A percentile compares a stretch with the other conserved stretches of the same genome.
phyloP scores from a whole-genome alignment of 495 filamentous ascomycete species.

The Hyaloscypha bicolor region DNA sequence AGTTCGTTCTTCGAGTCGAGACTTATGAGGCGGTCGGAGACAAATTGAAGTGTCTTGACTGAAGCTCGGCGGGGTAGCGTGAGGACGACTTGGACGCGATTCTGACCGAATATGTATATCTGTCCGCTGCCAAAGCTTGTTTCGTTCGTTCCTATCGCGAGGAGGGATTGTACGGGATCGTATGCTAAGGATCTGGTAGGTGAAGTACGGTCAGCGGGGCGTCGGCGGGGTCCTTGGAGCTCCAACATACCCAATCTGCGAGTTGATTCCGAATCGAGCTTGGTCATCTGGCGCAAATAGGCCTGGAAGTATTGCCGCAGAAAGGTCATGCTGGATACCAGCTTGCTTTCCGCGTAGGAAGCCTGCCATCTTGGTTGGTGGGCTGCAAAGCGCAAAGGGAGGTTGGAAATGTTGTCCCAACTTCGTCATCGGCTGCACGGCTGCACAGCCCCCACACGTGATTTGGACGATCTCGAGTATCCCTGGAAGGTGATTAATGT shows the following conservation, averaged over 20 bases:
- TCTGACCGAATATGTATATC: slow-evolving; percentile 82
- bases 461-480: neutral
- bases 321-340: slow-evolving; percentile 88
- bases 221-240: neutral
- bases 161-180: slow-evolving; percentile 89
- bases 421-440: slow-evolving; percentile 9
- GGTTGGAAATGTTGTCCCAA: neutral
- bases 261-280: slow-evolving; percentile 83
- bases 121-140: slow-evolving; percentile 50
- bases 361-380: slow-evolving; percentile 54
- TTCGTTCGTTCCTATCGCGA: slow-evolving; percentile 89
- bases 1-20: slow-evolving; percentile 85
- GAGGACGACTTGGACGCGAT: slow-evolving; percentile 72
- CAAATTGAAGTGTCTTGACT: slow-evolving; percentile 72
- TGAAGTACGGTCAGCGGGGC: slow-evolving; percentile 11
- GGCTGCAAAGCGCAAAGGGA: slow-evolving; percentile 8
- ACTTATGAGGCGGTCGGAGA: slow-evolving; percentile 76
- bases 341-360: slow-evolving; percentile 92
- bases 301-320: slow-evolving; percentile 71
- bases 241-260: slow-evolving; percentile 66
- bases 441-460: neutral
- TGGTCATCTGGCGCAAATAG: slow-evolving; percentile 84
- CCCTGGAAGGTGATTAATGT: neutral
- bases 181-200: slow-evolving; percentile 70
- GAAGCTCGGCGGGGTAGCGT: slow-evolving; percentile 65